phyloP scores from a whole-genome alignment of 2,329 filamentous ascomycete genomes.

The Alternaria consortialis region DNA sequence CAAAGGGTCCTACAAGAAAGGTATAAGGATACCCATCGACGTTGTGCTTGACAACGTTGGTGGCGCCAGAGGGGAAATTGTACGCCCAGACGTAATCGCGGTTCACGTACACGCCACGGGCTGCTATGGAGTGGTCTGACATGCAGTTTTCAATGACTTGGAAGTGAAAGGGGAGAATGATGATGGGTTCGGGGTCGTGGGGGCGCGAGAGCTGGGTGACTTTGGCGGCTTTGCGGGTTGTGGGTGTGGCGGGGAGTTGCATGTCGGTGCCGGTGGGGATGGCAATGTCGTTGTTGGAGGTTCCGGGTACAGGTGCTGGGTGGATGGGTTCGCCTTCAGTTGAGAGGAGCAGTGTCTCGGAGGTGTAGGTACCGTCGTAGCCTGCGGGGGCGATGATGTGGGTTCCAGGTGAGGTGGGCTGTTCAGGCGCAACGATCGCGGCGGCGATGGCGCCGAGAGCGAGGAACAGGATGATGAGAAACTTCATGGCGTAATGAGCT shows the following conservation, averaged over 20 bases:
- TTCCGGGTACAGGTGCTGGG: not conserved
- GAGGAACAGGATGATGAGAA: not conserved
- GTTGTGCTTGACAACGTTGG: conserved; percentile 4
- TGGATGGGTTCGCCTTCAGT: not conserved
- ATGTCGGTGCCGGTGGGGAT: not conserved
- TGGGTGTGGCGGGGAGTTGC: not conserved
- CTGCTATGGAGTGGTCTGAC: not conserved
- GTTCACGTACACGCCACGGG: conserved; percentile 1
- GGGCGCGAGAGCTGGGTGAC: conserved; percentile 6
- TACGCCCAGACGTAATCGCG: not conserved
- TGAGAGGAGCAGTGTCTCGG: not conserved
- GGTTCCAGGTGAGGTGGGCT: not conserved
- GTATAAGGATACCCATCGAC: conserved; percentile 6
- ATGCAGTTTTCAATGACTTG: conserved; percentile 16
- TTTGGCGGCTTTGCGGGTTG: not conserved
- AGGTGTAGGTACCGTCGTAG: not conserved
- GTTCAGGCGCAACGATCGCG: not conserved
- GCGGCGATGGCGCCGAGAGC: not conserved
- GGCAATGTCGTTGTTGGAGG: not conserved
- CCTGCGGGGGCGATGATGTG: not conserved
- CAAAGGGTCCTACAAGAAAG: conserved; percentile 16
- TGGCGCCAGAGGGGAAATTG: not conserved
- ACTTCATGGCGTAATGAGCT: conserved; percentile 8
- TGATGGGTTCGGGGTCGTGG: conserved; percentile 6
- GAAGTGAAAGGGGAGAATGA: conserved; percentile 28